Conservation (phyloP, 805 yeast species). For the Yamadazyma akitaensis region DNA sequence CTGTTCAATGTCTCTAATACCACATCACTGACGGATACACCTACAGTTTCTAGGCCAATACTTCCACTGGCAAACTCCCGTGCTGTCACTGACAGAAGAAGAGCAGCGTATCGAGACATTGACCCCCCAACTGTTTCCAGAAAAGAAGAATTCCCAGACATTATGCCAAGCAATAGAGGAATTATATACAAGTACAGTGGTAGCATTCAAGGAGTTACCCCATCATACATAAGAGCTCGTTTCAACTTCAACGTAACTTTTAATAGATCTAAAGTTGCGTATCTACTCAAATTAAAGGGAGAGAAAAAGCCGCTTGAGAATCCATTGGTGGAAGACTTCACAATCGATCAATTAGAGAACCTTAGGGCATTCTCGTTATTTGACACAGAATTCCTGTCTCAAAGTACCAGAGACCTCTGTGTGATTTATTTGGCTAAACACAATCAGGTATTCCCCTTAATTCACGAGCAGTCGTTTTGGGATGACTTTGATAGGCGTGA, state of each 20-base stretch:
- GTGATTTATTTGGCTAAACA: constrained; percentile 28
- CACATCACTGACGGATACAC: background rate
- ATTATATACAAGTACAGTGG: background rate
- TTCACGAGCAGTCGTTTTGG: constrained; percentile 27
- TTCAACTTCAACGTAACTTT: background rate
- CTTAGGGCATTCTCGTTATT: background rate
- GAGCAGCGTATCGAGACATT: background rate
- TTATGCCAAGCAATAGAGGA: background rate
- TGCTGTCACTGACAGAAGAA: background rate
- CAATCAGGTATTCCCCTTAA: constrained; percentile 29
- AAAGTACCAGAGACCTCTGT: constrained; percentile 12
- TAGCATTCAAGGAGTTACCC: background rate
- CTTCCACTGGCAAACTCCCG: background rate
- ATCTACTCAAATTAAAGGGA: background rate
- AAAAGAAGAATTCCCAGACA: background rate
- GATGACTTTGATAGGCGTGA: constrained; percentile 18
- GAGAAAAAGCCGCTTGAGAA: background rate
- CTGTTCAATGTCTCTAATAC: background rate
- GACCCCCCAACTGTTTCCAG: background rate
- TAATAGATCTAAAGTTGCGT: background rate
- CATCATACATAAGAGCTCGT: background rate
- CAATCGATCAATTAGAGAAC: background rate
- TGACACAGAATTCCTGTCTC: background rate
- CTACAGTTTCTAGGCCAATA: background rate
- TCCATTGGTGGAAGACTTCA: background rate